Evolutionary conservation across 176 grass and related monocot genomes (phyloP), one percentile per base, ranked within the genome.

Genomic region (Canna indica): DNA sequence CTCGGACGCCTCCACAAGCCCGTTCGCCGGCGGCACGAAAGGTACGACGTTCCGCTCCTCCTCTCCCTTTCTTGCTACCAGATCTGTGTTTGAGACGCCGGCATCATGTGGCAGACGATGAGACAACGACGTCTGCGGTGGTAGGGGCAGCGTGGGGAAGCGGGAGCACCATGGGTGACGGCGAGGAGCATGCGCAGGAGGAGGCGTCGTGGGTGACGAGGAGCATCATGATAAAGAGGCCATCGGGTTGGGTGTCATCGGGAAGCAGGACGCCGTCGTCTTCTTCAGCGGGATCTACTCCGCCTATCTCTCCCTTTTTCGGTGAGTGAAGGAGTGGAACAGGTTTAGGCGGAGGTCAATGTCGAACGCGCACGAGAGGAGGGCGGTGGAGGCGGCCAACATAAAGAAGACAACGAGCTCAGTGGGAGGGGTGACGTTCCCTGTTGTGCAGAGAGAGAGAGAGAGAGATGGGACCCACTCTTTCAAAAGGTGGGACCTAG

Each of bases 201-300:
- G 34, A 3, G 63, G 78, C n/a, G 77, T 64, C 34, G 83, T 84
- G 70, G 72, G 93, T 96, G 47, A 96, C 93, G 17, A 83, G 88
- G 80, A 96, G 88, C 84, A 96, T 96, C 86, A 96, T 96, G 93
- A 96, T 96, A 75, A 96, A 90, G 77, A 78, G 81, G 50, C 93
- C 93, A 17, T 67, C 86, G 1, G 93, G 93, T 70, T 85, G 74
- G 68, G 88, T 79, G 41, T 75, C 84, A 57, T 88, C 93, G 16
- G 73, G 34, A 8, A 85, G 76, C 47, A 76, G 79, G 66, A 90
- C 93, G 47, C 88, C 93, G 14, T 88, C 88, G 39, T 80, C 80
- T 33, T 92, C 86, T 0, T 88, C 93, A 14, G 72, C 76, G 0
- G 88, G 79, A 16, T 81, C 86, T 2, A 85, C 93, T 6, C 84